Evolutionary conservation across 1,284 basidiomycete genomes (phyloP).

Genomic region (Microbotryomycetes sp.): DNA sequence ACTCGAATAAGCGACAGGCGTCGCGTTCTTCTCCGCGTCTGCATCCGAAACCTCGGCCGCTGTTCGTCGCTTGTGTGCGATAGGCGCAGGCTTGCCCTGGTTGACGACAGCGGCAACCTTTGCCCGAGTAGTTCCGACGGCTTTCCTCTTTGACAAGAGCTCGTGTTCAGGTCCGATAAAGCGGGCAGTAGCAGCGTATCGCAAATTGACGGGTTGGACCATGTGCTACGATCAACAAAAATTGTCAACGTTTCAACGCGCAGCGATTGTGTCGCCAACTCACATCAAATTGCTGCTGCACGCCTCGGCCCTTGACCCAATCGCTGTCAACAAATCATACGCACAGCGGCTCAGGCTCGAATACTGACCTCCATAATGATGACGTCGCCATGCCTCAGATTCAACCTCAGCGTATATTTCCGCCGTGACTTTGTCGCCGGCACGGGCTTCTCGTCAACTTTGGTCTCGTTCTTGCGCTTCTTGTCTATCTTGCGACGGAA

Average conservation of each 20-base stretch:
- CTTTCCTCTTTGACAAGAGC: neutral
- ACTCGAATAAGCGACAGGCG: no score
- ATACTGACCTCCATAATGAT: slow-evolving; percentile 20
- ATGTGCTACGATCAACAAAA: neutral
- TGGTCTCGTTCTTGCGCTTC: neutral
- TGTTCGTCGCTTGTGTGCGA: no score
- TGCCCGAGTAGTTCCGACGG: no score
- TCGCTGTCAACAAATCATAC: fast-evolving
- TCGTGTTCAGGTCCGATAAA: slow-evolving; percentile 15
- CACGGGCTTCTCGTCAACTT: neutral
- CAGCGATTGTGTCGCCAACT: neutral
- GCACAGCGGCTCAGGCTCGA: no score
- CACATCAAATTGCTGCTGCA: slow-evolving; percentile 15
- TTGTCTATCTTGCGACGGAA: slow-evolving; percentile 11
- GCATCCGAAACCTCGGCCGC: no score
- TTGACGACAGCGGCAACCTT: no score
- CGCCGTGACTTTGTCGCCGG: neutral
- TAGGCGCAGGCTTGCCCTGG: no score
- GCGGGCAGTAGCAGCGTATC: slow-evolving; percentile 17
- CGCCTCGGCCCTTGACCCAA: neutral
- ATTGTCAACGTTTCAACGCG: neutral
- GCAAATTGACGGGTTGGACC: slow-evolving; percentile 12
- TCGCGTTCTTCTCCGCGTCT: no score
- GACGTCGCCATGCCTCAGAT: slow-evolving; percentile 15
- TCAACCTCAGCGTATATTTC: neutral